Conservation (phyloP, 441 rosid species). For the Omphalea diandra region DNA sequence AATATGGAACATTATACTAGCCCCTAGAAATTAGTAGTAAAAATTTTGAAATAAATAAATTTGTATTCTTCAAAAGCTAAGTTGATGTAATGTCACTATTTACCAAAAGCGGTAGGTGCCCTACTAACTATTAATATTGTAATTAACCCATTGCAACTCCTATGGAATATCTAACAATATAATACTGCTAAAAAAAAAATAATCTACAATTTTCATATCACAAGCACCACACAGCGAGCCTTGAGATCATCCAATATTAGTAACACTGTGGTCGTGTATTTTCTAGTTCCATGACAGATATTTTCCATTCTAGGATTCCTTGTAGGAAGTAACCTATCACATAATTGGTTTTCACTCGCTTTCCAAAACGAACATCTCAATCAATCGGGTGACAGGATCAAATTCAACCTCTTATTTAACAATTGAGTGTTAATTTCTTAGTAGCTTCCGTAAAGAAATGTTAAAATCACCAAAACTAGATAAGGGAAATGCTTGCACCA, state of each 20-base stretch:
- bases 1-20: not conserved
- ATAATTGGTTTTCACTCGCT: not conserved
- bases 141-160: too few species aligned
- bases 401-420: conserved; percentile 1
- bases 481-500: not conserved
- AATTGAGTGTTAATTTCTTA: not conserved
- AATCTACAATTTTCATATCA: not conserved
- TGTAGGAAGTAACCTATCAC: not conserved
- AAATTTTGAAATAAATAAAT: not conserved
- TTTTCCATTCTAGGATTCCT: not conserved
- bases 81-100: not conserved
- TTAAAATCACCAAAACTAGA: not conserved
- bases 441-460: not conserved
- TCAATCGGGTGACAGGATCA: not conserved
- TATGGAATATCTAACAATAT: too few species aligned
- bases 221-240: not conserved
- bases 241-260: not conserved
- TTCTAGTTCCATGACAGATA: not conserved
- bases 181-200: too few species aligned
- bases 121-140: too few species aligned
- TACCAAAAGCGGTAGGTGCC: too few species aligned
- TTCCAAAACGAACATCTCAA: not conserved
- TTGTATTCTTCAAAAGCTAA: not conserved
- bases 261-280: not conserved
- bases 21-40: not conserved